phyloP scores from a whole-genome alignment of 805 yeast species.

The Candida schatavii region DNA sequence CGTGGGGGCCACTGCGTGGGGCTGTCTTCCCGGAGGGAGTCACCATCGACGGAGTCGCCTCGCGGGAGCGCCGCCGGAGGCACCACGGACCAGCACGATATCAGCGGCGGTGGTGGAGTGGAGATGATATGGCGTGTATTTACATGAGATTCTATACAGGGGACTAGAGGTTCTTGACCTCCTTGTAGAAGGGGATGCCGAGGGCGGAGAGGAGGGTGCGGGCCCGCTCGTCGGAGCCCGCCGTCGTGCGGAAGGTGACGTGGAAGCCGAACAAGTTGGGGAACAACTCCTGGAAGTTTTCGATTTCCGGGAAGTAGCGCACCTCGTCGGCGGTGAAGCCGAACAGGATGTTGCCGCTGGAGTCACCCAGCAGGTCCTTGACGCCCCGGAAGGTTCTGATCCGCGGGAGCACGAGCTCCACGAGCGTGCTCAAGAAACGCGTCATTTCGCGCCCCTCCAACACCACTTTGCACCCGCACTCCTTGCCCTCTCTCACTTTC shows the following conservation, averaged over 20 bases:
- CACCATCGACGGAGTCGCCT: not conserved
- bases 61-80: not conserved
- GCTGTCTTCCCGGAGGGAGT: not conserved
- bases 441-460: slow-evolving; percentile 77
- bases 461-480: slow-evolving; percentile 85
- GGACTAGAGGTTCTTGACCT: slow-evolving; percentile 7
- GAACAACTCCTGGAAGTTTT: slow-evolving; percentile 85
- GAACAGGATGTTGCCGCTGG: slow-evolving; percentile 79
- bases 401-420: slow-evolving; percentile 92
- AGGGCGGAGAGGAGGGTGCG: slow-evolving; percentile 76
- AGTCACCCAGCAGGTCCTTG: slow-evolving; percentile 74
- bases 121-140: not conserved
- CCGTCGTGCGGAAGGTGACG: slow-evolving; percentile 79
- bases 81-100: not conserved
- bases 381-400: slow-evolving; percentile 85
- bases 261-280: slow-evolving; percentile 84
- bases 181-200: slow-evolving; percentile 69
- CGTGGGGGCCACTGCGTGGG: too few relatives aligned
- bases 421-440: slow-evolving; percentile 80
- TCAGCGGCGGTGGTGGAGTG: not conserved
- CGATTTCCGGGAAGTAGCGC: slow-evolving; percentile 88
- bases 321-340: slow-evolving; percentile 79
- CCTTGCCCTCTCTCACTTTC: slow-evolving; percentile 83
- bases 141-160: slow-evolving; percentile 1
- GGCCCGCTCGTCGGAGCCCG: slow-evolving; percentile 88